These are phyloP conservation scores for Eimeria tenella DNA, from an alignment of 169 alveolate genomes.

Conservation along the genomic window DNA sequence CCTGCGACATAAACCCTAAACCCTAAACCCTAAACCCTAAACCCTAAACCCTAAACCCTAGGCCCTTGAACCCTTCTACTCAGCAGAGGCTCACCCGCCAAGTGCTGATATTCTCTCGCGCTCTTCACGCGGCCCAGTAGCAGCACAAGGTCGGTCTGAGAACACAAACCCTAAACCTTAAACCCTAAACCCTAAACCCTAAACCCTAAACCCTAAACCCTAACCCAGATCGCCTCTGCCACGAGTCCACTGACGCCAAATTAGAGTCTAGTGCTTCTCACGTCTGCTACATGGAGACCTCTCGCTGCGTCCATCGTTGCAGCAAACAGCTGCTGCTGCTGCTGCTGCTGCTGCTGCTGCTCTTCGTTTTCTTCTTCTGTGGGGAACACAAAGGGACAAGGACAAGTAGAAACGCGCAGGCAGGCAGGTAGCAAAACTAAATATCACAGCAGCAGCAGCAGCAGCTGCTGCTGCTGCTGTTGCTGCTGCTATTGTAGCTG, in stretches of 20 bases:
- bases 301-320: constrained; percentile 39
- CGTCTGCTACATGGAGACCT: constrained; percentile 60
- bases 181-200: not conserved
- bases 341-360: not conserved
- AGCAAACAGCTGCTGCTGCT: constrained; percentile 26
- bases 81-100: constrained; percentile 59
- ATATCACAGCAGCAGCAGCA: not conserved
- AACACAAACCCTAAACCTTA: not conserved
- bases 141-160: constrained; percentile 49
- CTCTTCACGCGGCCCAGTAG: constrained; percentile 59
- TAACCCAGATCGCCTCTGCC: not conserved
- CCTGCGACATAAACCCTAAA: constrained; percentile 13
- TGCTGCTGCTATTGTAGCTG: not conserved
- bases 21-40: too few relatives aligned
- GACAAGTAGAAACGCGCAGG: not conserved
- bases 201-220: not conserved
- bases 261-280: not conserved
- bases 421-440: not conserved
- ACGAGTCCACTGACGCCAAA: too few relatives aligned
- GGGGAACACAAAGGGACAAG: not conserved
- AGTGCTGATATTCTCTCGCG: constrained; percentile 65
- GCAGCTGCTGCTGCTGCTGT: not conserved
- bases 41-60: too few relatives aligned
- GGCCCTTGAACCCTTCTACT: not conserved
- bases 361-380: not conserved